Evolutionary conservation across 1,284 basidiomycete genomes (phyloP).

Genomic region (Pascua guehoae): DNA sequence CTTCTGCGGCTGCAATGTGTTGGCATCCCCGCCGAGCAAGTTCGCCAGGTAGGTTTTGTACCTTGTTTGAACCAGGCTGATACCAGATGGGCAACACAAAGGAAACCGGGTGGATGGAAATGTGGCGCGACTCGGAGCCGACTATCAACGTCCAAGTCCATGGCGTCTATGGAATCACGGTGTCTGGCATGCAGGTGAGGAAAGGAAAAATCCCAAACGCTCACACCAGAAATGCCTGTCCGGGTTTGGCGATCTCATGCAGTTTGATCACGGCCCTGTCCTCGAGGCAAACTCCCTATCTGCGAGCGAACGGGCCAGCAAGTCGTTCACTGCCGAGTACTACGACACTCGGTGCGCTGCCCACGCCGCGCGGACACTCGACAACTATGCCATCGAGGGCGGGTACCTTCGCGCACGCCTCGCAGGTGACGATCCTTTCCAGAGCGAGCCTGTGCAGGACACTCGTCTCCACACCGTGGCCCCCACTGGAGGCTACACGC

Average conservation of each 20-base stretch:
- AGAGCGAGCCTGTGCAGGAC: conserved; percentile 7
- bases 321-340: conserved; percentile 40
- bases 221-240: conserved; percentile 18
- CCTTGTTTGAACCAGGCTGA: not conserved
- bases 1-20: conserved; percentile 24
- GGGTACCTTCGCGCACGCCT: conserved; percentile 6
- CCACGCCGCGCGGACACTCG: conserved; percentile 22
- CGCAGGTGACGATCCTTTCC: conserved; percentile 9
- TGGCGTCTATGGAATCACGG: conserved; percentile 12
- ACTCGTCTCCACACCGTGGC: not conserved
- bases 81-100: conserved; percentile 16
- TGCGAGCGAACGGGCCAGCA: no score
- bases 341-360: conserved; percentile 36
- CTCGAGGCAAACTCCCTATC: no score
- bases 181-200: conserved; percentile 19
- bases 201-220: no score
- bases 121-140: conserved; percentile 22
- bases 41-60: conserved; percentile 23
- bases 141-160: conserved; percentile 18
- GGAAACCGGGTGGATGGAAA: conserved; percentile 12
- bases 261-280: conserved; percentile 6
- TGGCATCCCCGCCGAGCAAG: conserved; percentile 16
- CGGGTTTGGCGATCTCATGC: conserved; percentile 23
- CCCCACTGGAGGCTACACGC: conserved; percentile 8
- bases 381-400: not conserved